These are phyloP conservation scores for Monilinia polystroma DNA, from an alignment of 2,329 filamentous ascomycete species.

Conservation along the genomic window DNA sequence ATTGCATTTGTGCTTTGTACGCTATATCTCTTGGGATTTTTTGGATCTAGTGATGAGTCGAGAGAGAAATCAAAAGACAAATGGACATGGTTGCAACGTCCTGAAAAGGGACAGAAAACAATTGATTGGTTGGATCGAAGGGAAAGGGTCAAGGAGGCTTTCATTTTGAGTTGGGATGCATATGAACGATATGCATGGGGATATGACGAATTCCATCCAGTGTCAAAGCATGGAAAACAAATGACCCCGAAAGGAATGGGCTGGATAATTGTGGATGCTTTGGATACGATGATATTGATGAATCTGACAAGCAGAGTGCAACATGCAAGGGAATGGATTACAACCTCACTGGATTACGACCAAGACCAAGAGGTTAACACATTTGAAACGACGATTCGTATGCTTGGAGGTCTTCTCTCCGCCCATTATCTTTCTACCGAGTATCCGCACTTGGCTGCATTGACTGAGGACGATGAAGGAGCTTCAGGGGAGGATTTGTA, in stretches of 20 bases:
- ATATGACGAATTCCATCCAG: slow-evolving; percentile 82
- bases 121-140: slow-evolving; percentile 76
- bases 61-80: slow-evolving; percentile 44
- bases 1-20: slow-evolving; percentile 55
- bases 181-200: slow-evolving; percentile 95
- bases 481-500: slow-evolving; percentile 84
- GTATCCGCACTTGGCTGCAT: slow-evolving; percentile 75
- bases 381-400: slow-evolving; percentile 96
- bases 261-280: slow-evolving; percentile 95
- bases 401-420: slow-evolving; percentile 89
- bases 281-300: slow-evolving; percentile 98
- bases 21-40: slow-evolving; percentile 70
- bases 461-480: slow-evolving; percentile 69
- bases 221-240: slow-evolving; percentile 73
- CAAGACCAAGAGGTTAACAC: slow-evolving; percentile 95
- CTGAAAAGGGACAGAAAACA: slow-evolving; percentile 46
- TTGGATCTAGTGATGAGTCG: slow-evolving; percentile 43
- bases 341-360: slow-evolving; percentile 76
- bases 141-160: slow-evolving; percentile 82
- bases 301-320: slow-evolving; percentile 84
- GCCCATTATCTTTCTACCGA: slow-evolving; percentile 91
- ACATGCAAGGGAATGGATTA: slow-evolving; percentile 86
- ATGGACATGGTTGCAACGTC: slow-evolving; percentile 57
- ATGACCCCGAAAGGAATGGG: slow-evolving; percentile 90
- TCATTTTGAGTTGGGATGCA: slow-evolving; percentile 86